Evolutionary conservation across 2,329 filamentous ascomycete genomes (phyloP), one percentile per base, ranked within the genome.

Genomic region (Fusarium protoensiforme): DNA sequence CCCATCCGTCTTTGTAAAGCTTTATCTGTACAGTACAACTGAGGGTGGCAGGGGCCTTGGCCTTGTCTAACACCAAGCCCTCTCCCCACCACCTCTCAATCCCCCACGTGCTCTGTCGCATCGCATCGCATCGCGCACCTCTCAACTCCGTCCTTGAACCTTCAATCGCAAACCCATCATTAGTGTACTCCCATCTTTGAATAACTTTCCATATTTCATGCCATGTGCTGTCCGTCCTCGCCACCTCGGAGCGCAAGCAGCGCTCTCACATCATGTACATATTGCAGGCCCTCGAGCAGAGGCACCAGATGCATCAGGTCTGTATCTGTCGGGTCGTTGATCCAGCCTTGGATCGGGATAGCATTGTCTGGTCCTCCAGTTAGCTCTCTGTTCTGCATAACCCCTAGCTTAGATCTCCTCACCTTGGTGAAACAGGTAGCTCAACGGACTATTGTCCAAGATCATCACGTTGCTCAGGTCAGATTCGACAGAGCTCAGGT

Each of bases 401-500:
- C 5, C 43, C 10, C 22, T 20, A 10, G 18, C n/a, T 29, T 38
- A 22, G 27, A 18, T 16, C 38, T 80, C 89, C 89, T 80, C 85
- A 96, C 96, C 96, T 92, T 98, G 95, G 81, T 98, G 96, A 84
- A 98, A 98, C 85, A 98, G 94, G 84, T 98, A 99, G 85, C 95
- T 98, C 86, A 98, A 90, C 64, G 96, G 96, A 83, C 95, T 98
- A 81, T 99, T 99, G 85, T 99, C 96, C 83, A 99, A 87, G 81
- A 99, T 99, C 93, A 98, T 98, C 69, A 99, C 96, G 84, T 95
- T 97, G 85, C 95, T 98, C 79, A 99, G 86, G 82, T 99, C 96
- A 20, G 96, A 95, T 87, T 99, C 96, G 46, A 99, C 95, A 64
- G 94, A 94, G 81, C 94, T 96, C 65, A 99, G 87, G 83, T 99